Conservation (phyloP, 352 stramenopile genomes). For the Globisporangium nunn region DNA sequence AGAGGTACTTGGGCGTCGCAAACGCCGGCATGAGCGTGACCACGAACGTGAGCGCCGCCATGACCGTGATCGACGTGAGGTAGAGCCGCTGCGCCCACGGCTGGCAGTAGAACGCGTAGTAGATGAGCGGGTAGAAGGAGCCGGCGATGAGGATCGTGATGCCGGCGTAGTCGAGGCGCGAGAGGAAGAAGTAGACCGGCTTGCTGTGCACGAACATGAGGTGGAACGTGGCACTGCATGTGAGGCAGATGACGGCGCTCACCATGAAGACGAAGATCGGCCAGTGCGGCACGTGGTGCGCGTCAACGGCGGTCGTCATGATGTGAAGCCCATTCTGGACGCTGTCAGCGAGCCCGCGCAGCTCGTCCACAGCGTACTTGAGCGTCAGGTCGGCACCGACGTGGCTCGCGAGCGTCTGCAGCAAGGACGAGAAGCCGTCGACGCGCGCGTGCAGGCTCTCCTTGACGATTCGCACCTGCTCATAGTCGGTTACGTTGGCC, state of each 20-base stretch:
- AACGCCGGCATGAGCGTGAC: constrained; percentile 70
- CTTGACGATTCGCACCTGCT: constrained; percentile 53
- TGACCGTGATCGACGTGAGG: constrained; percentile 53
- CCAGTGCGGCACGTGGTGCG: constrained; percentile 75
- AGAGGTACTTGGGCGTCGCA: constrained; percentile 60
- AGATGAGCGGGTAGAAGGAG: constrained; percentile 84
- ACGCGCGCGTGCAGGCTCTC: constrained; percentile 46
- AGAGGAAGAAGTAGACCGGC: constrained; percentile 67
- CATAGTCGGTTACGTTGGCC: constrained; percentile 36
- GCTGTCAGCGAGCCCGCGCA: constrained; percentile 65
- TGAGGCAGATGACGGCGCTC: constrained; percentile 76
- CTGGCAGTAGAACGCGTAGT: constrained; percentile 88
- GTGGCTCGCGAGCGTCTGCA: constrained; percentile 62
- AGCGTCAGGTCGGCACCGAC: constrained; percentile 70
- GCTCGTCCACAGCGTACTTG: constrained; percentile 70
- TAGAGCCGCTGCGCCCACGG: constrained; percentile 56
- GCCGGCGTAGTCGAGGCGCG: constrained; percentile 75
- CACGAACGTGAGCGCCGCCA: constrained; percentile 63
- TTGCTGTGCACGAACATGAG: constrained; percentile 80
- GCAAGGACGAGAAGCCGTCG: constrained; percentile 59
- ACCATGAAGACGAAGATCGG: constrained; percentile 84
- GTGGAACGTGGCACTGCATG: constrained; percentile 78
- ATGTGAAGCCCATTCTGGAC: constrained; percentile 76
- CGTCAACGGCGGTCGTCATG: constrained; percentile 44
- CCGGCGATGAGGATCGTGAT: constrained; percentile 85